Percentiles rank a stretch among this genome's conserved stretches.
Conservation (phyloP, 148 eudicot species). For the Rhododendron ferrugineum region DNA sequence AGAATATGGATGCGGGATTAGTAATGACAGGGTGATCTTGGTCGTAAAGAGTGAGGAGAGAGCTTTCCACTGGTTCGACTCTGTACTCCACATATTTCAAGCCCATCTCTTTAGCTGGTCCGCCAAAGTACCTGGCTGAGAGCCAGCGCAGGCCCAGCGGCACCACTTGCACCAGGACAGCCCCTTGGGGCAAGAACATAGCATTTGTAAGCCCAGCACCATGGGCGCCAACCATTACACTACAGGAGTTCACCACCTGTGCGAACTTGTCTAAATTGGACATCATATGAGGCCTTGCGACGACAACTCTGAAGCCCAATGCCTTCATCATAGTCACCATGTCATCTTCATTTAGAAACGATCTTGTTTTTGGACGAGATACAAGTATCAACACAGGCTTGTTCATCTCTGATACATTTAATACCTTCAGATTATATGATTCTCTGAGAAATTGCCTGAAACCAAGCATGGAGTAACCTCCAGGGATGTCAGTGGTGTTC, state of each 20-base stretch:
- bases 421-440: conserved; percentile 23
- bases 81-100: conserved; percentile 45
- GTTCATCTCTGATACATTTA: conserved; percentile 2
- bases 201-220: conserved; percentile 57
- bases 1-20: conserved; percentile 27
- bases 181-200: conserved; percentile 47
- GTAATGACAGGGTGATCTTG: conserved; percentile 36
- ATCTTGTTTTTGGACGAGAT: conserved; percentile 39
- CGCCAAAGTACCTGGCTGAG: conserved; percentile 29
- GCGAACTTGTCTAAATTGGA: conserved; percentile 30
- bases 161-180: conserved; percentile 49
- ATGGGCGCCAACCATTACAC: conserved; percentile 48
- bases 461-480: conserved; percentile 26
- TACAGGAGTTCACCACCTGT: conserved; percentile 31
- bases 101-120: conserved; percentile 41
- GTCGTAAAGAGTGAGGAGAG: conserved; percentile 35
- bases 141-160: conserved; percentile 50
- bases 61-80: conserved; percentile 45
- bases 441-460: conserved; percentile 35
- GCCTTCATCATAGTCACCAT: conserved; percentile 34
- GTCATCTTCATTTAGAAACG: conserved; percentile 36
- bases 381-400: conserved; percentile 29
- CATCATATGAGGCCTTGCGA: conserved; percentile 16
- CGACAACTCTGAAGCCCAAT: conserved; percentile 37
- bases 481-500: conserved; percentile 31